Evolutionary conservation across 768 basidiomycete species (phyloP).

Genomic region (Tylopilus rubrobrunneus): DNA sequence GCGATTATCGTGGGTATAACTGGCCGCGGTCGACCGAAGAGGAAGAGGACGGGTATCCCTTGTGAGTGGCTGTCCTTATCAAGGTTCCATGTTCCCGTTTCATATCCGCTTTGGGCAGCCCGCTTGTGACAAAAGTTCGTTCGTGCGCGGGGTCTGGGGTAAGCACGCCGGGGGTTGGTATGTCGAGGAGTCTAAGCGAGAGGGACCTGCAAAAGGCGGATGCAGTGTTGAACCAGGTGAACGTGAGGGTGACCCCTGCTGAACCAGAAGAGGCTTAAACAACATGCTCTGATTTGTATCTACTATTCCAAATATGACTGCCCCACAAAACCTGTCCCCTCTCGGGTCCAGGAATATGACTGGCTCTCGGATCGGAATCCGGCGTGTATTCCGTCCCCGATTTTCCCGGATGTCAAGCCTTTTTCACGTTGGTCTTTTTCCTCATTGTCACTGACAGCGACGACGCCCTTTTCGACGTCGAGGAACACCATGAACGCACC

Average conservation of each 20-base stretch:
- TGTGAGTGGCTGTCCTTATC: conserved; percentile 48
- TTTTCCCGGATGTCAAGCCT: conserved; percentile 9
- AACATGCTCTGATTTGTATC: too few species aligned
- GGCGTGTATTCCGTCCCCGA: conserved; percentile 11
- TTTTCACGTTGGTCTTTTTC: not conserved
- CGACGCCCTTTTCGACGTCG: conserved; percentile 1
- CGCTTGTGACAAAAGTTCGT: conserved; percentile 85
- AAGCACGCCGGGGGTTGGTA: conserved; percentile 86
- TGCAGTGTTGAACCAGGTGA: conserved; percentile 57
- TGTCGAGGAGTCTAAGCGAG: conserved; percentile 79
- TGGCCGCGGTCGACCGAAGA: conserved; percentile 63
- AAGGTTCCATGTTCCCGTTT: conserved; percentile 9
- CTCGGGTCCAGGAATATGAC: too few species aligned
- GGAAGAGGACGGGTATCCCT: conserved; percentile 89
- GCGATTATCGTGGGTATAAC: conserved; percentile 67
- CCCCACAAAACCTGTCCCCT: too few species aligned
- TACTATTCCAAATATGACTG: too few species aligned
- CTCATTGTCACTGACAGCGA: conserved; percentile 13
- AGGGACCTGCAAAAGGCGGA: conserved; percentile 85
- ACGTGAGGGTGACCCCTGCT: not conserved
- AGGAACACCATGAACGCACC: conserved; percentile 31
- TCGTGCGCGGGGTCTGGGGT: conserved; percentile 74
- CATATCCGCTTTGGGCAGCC: conserved; percentile 44
- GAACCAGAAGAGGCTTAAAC: not conserved
- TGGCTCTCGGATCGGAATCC: too few species aligned